A percentile compares a stretch with the other conserved stretches of the same genome.
Evolutionary conservation across 306 rosid species (phyloP).

Genomic region (Prunus padus): DNA sequence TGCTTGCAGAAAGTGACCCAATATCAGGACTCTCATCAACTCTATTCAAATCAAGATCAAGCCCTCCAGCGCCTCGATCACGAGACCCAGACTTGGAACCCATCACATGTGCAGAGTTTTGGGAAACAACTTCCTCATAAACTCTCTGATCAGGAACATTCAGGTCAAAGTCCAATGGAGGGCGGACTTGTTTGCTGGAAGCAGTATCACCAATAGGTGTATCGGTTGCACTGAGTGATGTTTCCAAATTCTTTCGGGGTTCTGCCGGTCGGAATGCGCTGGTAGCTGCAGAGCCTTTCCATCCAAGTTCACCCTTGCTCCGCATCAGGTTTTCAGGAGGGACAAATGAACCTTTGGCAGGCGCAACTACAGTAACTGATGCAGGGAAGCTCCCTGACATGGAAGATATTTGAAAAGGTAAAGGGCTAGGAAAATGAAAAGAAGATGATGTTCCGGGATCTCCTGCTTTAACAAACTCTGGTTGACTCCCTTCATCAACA

Average conservation of each 20-base stretch:
- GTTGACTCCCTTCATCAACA: conserved; percentile 64
- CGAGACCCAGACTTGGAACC: conserved; percentile 37
- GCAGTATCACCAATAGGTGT: conserved; percentile 37
- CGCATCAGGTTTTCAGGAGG: conserved; percentile 70
- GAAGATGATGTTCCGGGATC: conserved; percentile 50
- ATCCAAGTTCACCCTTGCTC: conserved; percentile 75
- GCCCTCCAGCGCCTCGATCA: conserved; percentile 62
- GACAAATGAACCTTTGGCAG: conserved; percentile 82
- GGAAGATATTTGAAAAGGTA: conserved; percentile 62
- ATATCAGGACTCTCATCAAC: conserved; percentile 66
- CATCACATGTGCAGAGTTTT: conserved; percentile 28
- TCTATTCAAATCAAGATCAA: conserved; percentile 89
- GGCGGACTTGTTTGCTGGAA: conserved; percentile 52
- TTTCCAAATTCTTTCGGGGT: conserved; percentile 68
- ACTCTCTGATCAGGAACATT: conserved; percentile 70
- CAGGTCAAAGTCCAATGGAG: conserved; percentile 82
- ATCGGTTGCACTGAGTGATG: conserved; percentile 35
- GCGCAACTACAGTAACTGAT: conserved; percentile 82
- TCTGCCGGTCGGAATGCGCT: conserved; percentile 98
- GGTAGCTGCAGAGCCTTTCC: conserved; percentile 98
- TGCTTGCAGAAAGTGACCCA: conserved; percentile 48
- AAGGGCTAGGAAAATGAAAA: conserved; percentile 51
- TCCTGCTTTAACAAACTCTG: conserved; percentile 49
- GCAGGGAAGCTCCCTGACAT: conserved; percentile 62
- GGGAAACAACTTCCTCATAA: conserved; percentile 60